phyloP scores from a whole-genome alignment of 192 early-diverging fungal genomes.

The Allomyces arbusculus region DNA sequence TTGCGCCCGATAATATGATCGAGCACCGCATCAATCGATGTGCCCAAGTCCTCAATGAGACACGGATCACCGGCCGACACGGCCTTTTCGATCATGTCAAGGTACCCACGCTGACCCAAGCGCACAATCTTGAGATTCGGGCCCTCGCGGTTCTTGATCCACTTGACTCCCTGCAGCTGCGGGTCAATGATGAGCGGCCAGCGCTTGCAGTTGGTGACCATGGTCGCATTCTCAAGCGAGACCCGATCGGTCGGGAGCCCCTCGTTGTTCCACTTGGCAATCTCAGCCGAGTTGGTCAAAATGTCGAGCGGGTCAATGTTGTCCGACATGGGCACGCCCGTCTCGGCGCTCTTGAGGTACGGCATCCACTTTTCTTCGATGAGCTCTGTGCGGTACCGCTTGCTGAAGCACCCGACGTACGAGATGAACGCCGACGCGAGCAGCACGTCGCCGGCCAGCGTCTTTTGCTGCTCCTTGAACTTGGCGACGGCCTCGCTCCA shows the following conservation, averaged over 20 bases:
- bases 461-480: constrained; percentile 90
- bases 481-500: constrained; percentile 81
- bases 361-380: constrained; percentile 56
- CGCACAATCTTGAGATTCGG: constrained; percentile 80
- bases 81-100: constrained; percentile 92
- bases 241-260: constrained; percentile 72
- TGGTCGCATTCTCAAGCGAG: constrained; percentile 95
- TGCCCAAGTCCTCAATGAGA: constrained; percentile 83
- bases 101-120: constrained; percentile 90
- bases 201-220: constrained; percentile 81
- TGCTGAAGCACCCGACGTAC: constrained; percentile 95
- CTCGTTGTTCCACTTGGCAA: constrained; percentile 68
- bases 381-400: constrained; percentile 72
- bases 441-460: constrained; percentile 90
- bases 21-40: constrained; percentile 88
- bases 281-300: constrained; percentile 74
- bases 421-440: constrained; percentile 80
- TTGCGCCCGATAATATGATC: constrained; percentile 95
- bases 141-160: constrained; percentile 65
- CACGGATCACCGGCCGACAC: constrained; percentile 94
- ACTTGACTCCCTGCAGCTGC: constrained; percentile 75
- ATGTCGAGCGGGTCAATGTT: constrained; percentile 77
- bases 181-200: constrained; percentile 98
- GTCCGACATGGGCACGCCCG: constrained; percentile 48
- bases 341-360: constrained; percentile 42